Percentiles rank a stretch among this genome's conserved stretches.
phyloP scores from a whole-genome alignment of 2,329 filamentous ascomycete species.

The Talaromyces albobiverticillius region DNA sequence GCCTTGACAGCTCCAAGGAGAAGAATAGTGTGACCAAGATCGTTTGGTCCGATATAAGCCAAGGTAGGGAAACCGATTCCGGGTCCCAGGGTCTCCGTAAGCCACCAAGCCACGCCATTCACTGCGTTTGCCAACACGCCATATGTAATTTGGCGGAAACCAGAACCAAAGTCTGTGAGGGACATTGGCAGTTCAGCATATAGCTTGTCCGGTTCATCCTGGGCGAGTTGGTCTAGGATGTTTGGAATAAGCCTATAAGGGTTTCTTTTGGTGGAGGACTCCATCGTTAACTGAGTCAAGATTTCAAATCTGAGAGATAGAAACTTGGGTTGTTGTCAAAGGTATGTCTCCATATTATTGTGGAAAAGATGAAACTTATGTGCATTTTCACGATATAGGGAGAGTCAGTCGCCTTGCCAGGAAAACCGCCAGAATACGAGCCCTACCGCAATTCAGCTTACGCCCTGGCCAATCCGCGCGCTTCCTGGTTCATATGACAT shows the following conservation, averaged over 20 bases:
- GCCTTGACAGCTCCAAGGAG: conserved; percentile 36
- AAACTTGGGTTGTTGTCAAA: too few relatives aligned
- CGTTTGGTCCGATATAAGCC: conserved; percentile 42
- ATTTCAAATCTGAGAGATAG: background rate
- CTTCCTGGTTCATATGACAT: too few relatives aligned
- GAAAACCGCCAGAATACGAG: too few relatives aligned
- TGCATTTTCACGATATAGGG: too few relatives aligned
- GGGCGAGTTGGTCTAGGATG: conserved; percentile 34
- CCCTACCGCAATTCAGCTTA: too few relatives aligned
- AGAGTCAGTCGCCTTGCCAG: too few relatives aligned
- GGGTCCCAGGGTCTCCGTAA: conserved; percentile 27
- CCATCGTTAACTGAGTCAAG: too few relatives aligned
- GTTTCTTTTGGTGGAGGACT: background rate
- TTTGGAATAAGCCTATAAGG: conserved; percentile 27
- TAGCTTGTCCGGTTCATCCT: conserved; percentile 16
- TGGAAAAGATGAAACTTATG: too few relatives aligned
- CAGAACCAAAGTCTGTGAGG: conserved; percentile 21
- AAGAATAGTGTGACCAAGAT: conserved; percentile 38
- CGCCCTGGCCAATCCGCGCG: too few relatives aligned
- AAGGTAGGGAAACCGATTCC: conserved; percentile 29
- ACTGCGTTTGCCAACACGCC: conserved; percentile 25
- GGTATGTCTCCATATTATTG: too few relatives aligned
- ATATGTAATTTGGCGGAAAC: conserved; percentile 20
- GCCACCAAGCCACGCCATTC: conserved; percentile 33
- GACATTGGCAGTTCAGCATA: conserved; percentile 30